Evolutionary conservation across 768 basidiomycete species (phyloP).

Genomic region (Leucosporidium scottii): DNA sequence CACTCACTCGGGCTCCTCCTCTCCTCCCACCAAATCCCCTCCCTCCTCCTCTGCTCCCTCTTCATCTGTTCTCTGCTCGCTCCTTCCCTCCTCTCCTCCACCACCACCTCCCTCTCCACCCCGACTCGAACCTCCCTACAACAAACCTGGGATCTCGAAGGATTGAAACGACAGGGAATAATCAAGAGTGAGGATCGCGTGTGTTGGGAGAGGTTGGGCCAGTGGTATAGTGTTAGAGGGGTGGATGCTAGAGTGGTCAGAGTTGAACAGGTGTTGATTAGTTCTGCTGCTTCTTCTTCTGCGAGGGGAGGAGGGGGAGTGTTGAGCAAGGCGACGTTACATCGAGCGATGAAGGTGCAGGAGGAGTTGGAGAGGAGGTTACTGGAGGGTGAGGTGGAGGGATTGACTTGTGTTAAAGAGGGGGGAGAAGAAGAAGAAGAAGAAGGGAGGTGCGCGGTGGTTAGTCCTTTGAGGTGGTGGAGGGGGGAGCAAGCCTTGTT

Average conservation of each 20-base stretch:
- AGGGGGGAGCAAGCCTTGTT: conserved; percentile 54
- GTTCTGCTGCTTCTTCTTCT: conserved; percentile 54
- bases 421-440: conserved; percentile 43
- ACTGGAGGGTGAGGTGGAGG: conserved; percentile 25
- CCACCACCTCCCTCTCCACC: conserved; percentile 55
- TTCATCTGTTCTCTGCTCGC: conserved; percentile 58
- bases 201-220: conserved; percentile 52
- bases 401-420: conserved; percentile 42
- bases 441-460: conserved; percentile 57
- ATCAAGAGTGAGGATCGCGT: conserved; percentile 63
- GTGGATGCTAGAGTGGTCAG: conserved; percentile 62
- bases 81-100: conserved; percentile 76
- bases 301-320: conserved; percentile 48
- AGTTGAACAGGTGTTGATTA: conserved; percentile 56
- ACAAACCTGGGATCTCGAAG: conserved; percentile 49
- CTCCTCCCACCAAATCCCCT: conserved; percentile 65
- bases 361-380: conserved; percentile 50
- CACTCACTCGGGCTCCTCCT: conserved; percentile 84
- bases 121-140: conserved; percentile 53
- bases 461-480: conserved; percentile 74
- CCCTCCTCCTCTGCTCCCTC: conserved; percentile 47
- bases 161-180: conserved; percentile 54
- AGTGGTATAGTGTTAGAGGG: conserved; percentile 67
- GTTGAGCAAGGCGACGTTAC: conserved; percentile 57
- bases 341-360: conserved; percentile 61